Evolutionary conservation across 1,284 basidiomycete species (phyloP).

Genomic region (Hemileia vastatrix): DNA sequence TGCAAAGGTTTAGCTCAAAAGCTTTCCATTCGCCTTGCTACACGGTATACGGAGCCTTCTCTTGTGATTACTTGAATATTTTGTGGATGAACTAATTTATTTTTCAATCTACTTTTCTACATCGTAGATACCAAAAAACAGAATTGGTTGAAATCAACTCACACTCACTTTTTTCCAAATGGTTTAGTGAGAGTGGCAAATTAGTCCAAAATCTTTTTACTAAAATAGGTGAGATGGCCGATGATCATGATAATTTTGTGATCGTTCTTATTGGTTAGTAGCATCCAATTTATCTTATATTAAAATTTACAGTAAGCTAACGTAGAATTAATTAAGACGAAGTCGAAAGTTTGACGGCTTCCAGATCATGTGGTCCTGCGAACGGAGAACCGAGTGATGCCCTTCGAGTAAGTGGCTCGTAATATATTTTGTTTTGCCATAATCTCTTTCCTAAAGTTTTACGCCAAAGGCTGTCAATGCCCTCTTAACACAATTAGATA

Average conservation of each 20-base stretch:
- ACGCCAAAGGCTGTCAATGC: slow-evolving; percentile 70
- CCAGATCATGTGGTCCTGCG: slow-evolving; percentile 81
- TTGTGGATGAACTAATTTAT: neutral
- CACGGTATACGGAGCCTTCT: too few species aligned
- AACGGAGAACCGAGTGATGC: slow-evolving; percentile 93
- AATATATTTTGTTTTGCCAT: neutral
- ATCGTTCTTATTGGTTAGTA: slow-evolving; percentile 69
- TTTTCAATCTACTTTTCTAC: neutral
- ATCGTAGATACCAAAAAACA: slow-evolving; percentile 64
- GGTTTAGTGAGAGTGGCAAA: slow-evolving; percentile 94
- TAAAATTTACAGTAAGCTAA: too few species aligned
- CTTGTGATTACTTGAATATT: too few species aligned
- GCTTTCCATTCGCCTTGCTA: slow-evolving; percentile 76
- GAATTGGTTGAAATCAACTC: slow-evolving; percentile 95
- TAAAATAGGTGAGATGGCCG: slow-evolving; percentile 72
- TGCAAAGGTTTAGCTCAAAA: slow-evolving; percentile 94
- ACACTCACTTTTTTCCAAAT: slow-evolving; percentile 53
- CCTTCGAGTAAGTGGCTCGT: slow-evolving; percentile 49
- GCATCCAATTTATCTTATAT: too few species aligned
- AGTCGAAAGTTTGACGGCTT: slow-evolving; percentile 89
- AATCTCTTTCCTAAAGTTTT: neutral
- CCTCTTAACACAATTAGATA: slow-evolving; percentile 90
- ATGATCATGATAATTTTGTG: slow-evolving; percentile 81
- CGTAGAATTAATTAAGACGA: too few species aligned
- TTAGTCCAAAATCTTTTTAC: slow-evolving; percentile 88